Percentiles rank a stretch among this genome's conserved stretches.
Evolutionary conservation across 352 stramenopile genomes (phyloP).

Genomic region (Pythium angustatum): DNA sequence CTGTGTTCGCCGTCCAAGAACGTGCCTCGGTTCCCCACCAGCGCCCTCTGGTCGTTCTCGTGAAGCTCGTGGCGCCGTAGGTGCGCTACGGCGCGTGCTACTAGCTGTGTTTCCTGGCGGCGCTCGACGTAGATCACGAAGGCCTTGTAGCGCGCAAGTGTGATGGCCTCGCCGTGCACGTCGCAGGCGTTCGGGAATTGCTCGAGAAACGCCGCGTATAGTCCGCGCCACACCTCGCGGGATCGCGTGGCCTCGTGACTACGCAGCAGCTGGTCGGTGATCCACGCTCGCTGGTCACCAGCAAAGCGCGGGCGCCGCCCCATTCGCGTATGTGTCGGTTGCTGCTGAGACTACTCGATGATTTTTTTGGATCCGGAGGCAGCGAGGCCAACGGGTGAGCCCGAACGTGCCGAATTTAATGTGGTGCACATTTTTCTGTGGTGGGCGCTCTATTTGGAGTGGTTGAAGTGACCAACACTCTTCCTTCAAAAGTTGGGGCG

Average conservation of each 20-base stretch:
- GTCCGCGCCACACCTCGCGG: constrained; percentile 6
- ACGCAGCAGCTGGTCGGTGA: constrained; percentile 12
- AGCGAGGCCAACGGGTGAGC: background rate
- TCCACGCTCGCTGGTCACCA: constrained; percentile 11
- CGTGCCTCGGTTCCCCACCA: background rate
- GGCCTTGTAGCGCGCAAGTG: background rate
- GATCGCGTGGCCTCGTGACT: background rate
- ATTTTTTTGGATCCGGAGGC: too few relatives aligned
- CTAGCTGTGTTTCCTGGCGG: background rate
- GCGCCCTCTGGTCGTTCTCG: background rate
- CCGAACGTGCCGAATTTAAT: too few relatives aligned
- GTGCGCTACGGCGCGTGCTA: constrained; percentile 5
- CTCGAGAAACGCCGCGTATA: constrained; percentile 14
- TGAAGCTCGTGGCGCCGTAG: constrained; percentile 12
- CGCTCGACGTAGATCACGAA: background rate
- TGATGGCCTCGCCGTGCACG: background rate
- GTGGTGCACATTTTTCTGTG: constrained; percentile 8
- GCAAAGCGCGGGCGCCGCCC: constrained; percentile 6
- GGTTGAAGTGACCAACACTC: constrained; percentile 29
- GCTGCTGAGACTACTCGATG: too few relatives aligned
- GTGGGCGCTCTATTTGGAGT: background rate
- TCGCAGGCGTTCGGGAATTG: constrained; percentile 9
- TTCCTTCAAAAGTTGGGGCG: constrained; percentile 6
- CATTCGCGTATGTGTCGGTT: constrained; percentile 2
- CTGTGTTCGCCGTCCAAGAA: background rate